phyloP scores from a whole-genome alignment of 106 monocot genomes.

The Triglochin maritima region DNA sequence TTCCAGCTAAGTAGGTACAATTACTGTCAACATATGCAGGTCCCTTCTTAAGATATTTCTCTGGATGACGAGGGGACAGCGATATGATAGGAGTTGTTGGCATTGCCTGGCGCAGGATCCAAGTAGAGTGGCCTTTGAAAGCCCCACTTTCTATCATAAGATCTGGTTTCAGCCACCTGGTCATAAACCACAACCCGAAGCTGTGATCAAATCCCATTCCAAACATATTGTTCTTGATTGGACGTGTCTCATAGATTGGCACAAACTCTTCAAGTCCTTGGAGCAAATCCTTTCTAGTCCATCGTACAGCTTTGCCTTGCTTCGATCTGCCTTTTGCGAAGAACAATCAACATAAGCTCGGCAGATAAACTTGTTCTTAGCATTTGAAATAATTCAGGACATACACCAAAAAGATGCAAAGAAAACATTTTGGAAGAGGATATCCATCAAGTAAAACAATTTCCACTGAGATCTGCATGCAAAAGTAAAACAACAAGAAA shows the following conservation, averaged over 20 bases:
- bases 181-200: constrained; percentile 97
- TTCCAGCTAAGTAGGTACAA: constrained; percentile 93
- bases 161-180: constrained; percentile 77
- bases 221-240: constrained; percentile 95
- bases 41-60: constrained; percentile 86
- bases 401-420: constrained; percentile 7
- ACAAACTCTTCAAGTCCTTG: constrained; percentile 92
- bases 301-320: constrained; percentile 69
- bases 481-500: not conserved
- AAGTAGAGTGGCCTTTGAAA: constrained; percentile 95
- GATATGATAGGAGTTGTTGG: constrained; percentile 68
- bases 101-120: constrained; percentile 90
- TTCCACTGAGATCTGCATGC: not conserved
- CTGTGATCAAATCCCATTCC: constrained; percentile 99
- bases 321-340: constrained; percentile 96
- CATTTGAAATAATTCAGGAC: not conserved
- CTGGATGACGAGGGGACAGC: constrained; percentile 77
- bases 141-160: constrained; percentile 96
- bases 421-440: not conserved
- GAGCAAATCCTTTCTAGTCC: constrained; percentile 78
- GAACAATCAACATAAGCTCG: constrained; percentile 3
- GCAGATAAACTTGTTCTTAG: too few relatives aligned
- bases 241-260: constrained; percentile 82
- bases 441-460: not conserved
- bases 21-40: constrained; percentile 91